A percentile compares a stretch with the other conserved stretches of the same genome.
Conservation (phyloP, 2,329 filamentous ascomycete species). For the Xylariaceae sp. region DNA sequence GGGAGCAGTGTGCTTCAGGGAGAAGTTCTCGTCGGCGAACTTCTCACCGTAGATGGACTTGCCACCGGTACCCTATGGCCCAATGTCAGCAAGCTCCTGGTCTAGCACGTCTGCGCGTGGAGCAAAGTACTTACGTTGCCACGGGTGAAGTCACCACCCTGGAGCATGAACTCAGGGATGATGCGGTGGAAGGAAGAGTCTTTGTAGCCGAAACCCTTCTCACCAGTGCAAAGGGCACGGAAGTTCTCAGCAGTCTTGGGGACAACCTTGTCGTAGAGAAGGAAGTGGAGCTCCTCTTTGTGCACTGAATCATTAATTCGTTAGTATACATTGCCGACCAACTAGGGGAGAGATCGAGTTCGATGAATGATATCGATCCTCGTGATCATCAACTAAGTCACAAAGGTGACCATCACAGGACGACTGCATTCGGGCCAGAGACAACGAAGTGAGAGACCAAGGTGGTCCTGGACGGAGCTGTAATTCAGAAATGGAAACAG, state of each 20-base stretch:
- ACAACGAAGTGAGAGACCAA: too few species aligned
- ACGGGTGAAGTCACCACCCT: slow-evolving; percentile 93
- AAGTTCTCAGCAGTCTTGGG: slow-evolving; percentile 89
- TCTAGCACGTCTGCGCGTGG: not conserved
- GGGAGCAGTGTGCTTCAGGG: slow-evolving; percentile 66
- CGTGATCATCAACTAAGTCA: too few species aligned
- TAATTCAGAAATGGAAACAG: slow-evolving; percentile 16
- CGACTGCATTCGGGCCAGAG: too few species aligned
- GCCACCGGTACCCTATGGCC: slow-evolving; percentile 74
- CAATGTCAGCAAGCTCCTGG: not conserved
- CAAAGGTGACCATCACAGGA: too few species aligned
- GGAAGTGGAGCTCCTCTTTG: slow-evolving; percentile 79
- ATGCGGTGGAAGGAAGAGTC: slow-evolving; percentile 88
- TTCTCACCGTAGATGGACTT: slow-evolving; percentile 95
- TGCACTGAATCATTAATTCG: slow-evolving; percentile 51
- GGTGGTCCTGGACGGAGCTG: slow-evolving; percentile 5
- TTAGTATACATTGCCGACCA: not conserved
- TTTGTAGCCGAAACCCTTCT: slow-evolving; percentile 81
- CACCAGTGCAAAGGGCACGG: slow-evolving; percentile 74
- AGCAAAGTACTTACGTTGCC: slow-evolving; percentile 66
- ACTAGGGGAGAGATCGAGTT: too few species aligned
- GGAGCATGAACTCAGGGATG: slow-evolving; percentile 92
- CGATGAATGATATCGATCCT: too few species aligned
- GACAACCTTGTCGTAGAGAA: slow-evolving; percentile 80
- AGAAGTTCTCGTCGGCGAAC: slow-evolving; percentile 93